phyloP scores from a whole-genome alignment of 176 grass and related monocot genomes.

The Musa itinerans region DNA sequence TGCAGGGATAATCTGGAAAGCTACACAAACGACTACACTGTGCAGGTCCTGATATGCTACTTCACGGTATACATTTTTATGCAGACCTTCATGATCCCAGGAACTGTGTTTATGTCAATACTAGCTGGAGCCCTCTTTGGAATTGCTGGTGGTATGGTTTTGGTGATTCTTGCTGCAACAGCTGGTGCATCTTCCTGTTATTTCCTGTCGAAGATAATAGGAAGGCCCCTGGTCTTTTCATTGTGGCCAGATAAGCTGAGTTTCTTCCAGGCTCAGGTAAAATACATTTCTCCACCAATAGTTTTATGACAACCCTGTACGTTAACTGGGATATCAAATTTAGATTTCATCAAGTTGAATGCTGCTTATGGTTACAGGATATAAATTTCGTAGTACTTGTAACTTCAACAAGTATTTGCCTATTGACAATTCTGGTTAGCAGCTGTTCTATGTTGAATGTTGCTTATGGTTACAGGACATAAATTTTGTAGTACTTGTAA shows the following conservation, averaged over 20 bases:
- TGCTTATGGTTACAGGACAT: neutral
- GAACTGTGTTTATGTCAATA: constrained; percentile 16
- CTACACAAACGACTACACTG: neutral
- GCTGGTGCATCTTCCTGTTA: constrained; percentile 21
- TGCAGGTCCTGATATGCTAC: constrained; percentile 9
- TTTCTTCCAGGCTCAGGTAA: constrained; percentile 18
- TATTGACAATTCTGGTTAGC: too few species aligned
- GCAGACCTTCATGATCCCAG: constrained; percentile 24
- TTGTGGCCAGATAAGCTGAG: constrained; percentile 21
- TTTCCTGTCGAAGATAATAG: constrained; percentile 22
- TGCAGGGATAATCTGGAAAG: constrained; percentile 16
- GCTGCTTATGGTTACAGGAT: neutral
- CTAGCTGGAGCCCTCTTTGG: constrained; percentile 19
- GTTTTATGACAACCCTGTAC: neutral
- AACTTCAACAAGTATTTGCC: neutral
- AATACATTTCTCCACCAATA: neutral
- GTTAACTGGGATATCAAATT: neutral
- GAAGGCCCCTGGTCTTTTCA: constrained; percentile 9
- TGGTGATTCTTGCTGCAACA: constrained; percentile 18
- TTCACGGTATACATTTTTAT: constrained; percentile 11
- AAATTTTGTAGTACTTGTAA: neutral
- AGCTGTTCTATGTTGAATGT: neutral
- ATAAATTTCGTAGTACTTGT: neutral
- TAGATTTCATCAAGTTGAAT: neutral
- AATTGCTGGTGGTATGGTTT: neutral